A percentile compares a stretch with the other conserved stretches of the same genome.
Evolutionary conservation across 495 filamentous ascomycete species (phyloP).

Genomic region (Articulospora tetracladia): DNA sequence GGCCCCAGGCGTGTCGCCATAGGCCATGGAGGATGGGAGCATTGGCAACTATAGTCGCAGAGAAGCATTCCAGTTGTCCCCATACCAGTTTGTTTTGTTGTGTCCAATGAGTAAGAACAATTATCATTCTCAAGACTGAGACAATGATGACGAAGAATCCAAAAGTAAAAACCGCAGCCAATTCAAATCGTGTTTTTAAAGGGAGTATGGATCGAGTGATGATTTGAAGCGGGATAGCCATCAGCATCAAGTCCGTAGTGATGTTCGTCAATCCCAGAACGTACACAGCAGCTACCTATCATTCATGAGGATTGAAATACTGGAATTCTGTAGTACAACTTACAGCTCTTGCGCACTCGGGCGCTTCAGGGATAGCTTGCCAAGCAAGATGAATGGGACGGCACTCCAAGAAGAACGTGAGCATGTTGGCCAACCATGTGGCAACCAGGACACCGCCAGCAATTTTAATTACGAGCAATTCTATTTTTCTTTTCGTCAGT

Average conservation of each 20-base stretch:
- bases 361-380: neutral
- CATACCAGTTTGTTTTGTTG: slow-evolving; percentile 11
- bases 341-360: slow-evolving; percentile 8
- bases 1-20: slow-evolving; percentile 2
- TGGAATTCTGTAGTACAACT: neutral
- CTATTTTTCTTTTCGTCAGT: slow-evolving; percentile 1
- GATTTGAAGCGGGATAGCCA: slow-evolving; percentile 13
- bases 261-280: slow-evolving; percentile 10
- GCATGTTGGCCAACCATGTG: slow-evolving; percentile 10
- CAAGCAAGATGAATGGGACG: slow-evolving; percentile 1
- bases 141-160: slow-evolving; percentile 2
- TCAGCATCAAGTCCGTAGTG: slow-evolving; percentile 5
- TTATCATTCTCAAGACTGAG: neutral
- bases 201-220: slow-evolving; percentile 1
- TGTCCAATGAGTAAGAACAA: neutral
- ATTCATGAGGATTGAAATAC: neutral
- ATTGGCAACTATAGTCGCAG: slow-evolving; percentile 13
- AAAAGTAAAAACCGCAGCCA: neutral
- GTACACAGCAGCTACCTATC: slow-evolving; percentile 1
- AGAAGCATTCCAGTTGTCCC: slow-evolving; percentile 14
- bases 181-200: neutral
- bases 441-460: neutral
- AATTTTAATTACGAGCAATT: slow-evolving; percentile 2
- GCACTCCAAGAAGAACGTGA: slow-evolving; percentile 8
- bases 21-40: slow-evolving; percentile 9